phyloP scores from a whole-genome alignment of 495 filamentous ascomycete species.

The Penicillium macrosclerotiorum region DNA sequence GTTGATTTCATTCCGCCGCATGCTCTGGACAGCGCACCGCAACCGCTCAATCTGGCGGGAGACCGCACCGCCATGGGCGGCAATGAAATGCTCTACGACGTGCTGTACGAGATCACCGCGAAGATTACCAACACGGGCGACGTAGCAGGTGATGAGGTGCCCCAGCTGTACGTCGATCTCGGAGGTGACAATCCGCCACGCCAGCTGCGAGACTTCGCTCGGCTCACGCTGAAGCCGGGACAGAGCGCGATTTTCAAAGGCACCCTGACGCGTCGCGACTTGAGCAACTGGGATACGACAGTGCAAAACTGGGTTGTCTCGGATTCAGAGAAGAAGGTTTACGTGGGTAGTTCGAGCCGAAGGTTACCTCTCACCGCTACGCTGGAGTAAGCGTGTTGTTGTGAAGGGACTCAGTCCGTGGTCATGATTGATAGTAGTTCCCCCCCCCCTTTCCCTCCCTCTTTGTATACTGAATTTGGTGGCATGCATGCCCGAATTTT shows the following conservation, averaged over 20 bases:
- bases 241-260: slow-evolving; percentile 55
- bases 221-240: slow-evolving; percentile 52
- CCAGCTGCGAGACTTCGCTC: slow-evolving; percentile 71
- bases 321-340: not conserved
- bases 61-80: not conserved
- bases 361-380: not conserved
- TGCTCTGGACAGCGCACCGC: not conserved
- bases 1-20: slow-evolving; percentile 1
- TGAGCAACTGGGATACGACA: slow-evolving; percentile 69
- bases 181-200: slow-evolving; percentile 13
- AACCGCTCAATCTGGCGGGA: slow-evolving; percentile 1
- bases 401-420: not conserved
- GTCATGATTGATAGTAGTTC: too few species aligned
- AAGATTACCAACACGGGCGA: slow-evolving; percentile 50
- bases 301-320: slow-evolving; percentile 62
- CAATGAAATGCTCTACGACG: slow-evolving; percentile 4
- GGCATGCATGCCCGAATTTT: too few species aligned
- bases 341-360: not conserved
- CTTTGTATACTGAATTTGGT: too few species aligned
- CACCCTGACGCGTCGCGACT: slow-evolving; percentile 64
- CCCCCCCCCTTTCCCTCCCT: too few species aligned
- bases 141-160: slow-evolving; percentile 51
- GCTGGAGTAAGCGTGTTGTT: not conserved
- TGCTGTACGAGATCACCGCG: slow-evolving; percentile 30
- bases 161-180: slow-evolving; percentile 49